Evolutionary conservation across 139 green algal genomes (phyloP), one percentile per base, ranked within the genome.

Genomic region (Trebouxia sp.): DNA sequence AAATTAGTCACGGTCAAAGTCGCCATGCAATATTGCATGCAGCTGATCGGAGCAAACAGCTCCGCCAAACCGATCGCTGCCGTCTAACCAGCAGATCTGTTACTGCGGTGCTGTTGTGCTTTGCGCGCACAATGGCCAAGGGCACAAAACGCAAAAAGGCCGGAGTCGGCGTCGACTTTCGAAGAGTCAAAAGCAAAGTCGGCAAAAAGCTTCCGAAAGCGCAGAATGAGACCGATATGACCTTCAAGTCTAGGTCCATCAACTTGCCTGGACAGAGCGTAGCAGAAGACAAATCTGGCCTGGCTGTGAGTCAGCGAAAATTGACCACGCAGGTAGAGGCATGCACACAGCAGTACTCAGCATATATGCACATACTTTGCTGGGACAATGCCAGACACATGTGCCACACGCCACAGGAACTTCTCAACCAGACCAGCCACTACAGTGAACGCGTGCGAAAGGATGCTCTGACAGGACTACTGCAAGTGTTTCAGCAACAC

Each of bases 91-190:
- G n/a, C n/a, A n/a, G n/a, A n/a, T n/a, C n/a, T n/a, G n/a, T n/a
- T n/a, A n/a, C n/a, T n/a, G n/a, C n/a, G n/a, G n/a, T n/a, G n/a
- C n/a, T n/a, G n/a, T n/a, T n/a, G n/a, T n/a, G n/a, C n/a, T n/a
- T n/a, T n/a, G 7, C 35, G 35, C 5, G 55, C 55, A 65, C 32
- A 0, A 81, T 62, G 53, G 38, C 76, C 9, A 81, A 81, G 56
- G 77, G 67, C 6, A 79, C 35, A 45, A 94, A 92, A 82, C 81
- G 87, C 0, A 91, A 89, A 65, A 94, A 94, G 67, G 69, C 90
- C 0, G 94, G 94, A 4, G 91, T 96, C 6, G 94, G 94, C 7
- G 75, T 98, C 0, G 94, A 98, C 80, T 98, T 98, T 69, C 89
- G 90, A 65, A 78, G 88, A 7, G 93, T 92, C 41, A 97, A 96